phyloP scores from a whole-genome alignment of 768 basidiomycete species.

The Naganishia kalamii region DNA sequence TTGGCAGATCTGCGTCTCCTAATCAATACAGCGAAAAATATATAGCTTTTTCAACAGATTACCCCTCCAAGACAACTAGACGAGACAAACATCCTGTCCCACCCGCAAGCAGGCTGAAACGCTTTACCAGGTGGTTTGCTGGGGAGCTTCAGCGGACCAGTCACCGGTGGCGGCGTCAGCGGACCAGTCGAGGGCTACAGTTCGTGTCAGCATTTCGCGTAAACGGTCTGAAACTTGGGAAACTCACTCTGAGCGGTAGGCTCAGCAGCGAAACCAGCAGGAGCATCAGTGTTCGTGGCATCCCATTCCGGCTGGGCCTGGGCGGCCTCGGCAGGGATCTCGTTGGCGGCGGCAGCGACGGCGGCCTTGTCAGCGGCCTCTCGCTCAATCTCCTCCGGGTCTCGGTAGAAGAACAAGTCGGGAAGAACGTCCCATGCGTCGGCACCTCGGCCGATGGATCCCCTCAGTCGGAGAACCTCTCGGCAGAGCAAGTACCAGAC shows the following conservation, averaged over 20 bases:
- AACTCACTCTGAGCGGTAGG: slow-evolving; percentile 45
- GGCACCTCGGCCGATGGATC: slow-evolving; percentile 79
- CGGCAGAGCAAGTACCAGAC: slow-evolving; percentile 70
- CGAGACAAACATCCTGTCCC: slow-evolving; percentile 10
- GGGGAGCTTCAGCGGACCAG: slow-evolving; percentile 79
- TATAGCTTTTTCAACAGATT: slow-evolving; percentile 18
- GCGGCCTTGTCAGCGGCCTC: slow-evolving; percentile 86
- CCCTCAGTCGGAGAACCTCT: slow-evolving; percentile 91
- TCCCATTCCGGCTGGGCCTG: slow-evolving; percentile 50
- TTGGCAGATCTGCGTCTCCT: slow-evolving; percentile 13
- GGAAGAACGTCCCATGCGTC: slow-evolving; percentile 99
- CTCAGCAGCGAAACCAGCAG: slow-evolving; percentile 65
- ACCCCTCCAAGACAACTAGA: slow-evolving; percentile 13
- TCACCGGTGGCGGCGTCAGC: slow-evolving; percentile 63
- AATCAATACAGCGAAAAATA: slow-evolving; percentile 19
- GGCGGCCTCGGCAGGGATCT: slow-evolving; percentile 53
- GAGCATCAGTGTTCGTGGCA: slow-evolving; percentile 61
- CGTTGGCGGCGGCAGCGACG: slow-evolving; percentile 65
- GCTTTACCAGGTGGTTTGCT: slow-evolving; percentile 25
- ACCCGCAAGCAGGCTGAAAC: slow-evolving; percentile 13
- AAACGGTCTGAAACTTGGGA: slow-evolving; percentile 5
- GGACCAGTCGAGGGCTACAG: slow-evolving; percentile 70
- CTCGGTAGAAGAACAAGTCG: slow-evolving; percentile 99
- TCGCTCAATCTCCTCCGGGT: slow-evolving; percentile 98
- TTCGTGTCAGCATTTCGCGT: not conserved